phyloP scores from a whole-genome alignment of 495 filamentous ascomycete genomes.

The Trichoderma virens region DNA sequence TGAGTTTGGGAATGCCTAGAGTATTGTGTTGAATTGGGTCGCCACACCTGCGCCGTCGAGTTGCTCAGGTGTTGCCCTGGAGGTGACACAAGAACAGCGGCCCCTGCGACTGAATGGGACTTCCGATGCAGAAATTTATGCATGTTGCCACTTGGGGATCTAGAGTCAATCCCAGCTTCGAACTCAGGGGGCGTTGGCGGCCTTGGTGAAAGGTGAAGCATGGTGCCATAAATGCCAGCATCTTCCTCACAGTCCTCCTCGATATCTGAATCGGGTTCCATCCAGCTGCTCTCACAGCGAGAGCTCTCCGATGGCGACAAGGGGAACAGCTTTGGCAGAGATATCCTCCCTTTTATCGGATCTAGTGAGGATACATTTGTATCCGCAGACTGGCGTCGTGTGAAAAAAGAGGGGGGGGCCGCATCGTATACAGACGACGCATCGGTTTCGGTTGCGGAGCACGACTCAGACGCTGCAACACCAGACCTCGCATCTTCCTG shows the following conservation, averaged over 20 bases:
- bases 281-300: constrained; percentile 24
- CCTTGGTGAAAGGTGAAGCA: background rate
- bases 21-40: background rate
- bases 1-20: background rate
- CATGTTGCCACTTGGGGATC: background rate
- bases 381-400: constrained; percentile 27
- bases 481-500: background rate
- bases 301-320: constrained; percentile 12
- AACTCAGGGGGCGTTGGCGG: constrained; percentile 8
- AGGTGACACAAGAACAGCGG: background rate
- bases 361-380: constrained; percentile 27
- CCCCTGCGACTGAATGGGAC: background rate
- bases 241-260: background rate
- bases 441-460: constrained; percentile 21
- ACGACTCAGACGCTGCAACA: constrained; percentile 10
- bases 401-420: constrained; percentile 20
- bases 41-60: background rate
- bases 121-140: constrained; percentile 2
- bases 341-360: background rate
- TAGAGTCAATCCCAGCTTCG: background rate
- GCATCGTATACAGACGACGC: constrained; percentile 19
- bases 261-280: constrained; percentile 23
- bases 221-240: background rate
- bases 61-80: constrained; percentile 3
- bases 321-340: constrained; percentile 16